These are phyloP conservation scores for Pseudopithomyces maydicus DNA, from an alignment of 2,329 filamentous ascomycete genomes.

Conservation along the genomic window DNA sequence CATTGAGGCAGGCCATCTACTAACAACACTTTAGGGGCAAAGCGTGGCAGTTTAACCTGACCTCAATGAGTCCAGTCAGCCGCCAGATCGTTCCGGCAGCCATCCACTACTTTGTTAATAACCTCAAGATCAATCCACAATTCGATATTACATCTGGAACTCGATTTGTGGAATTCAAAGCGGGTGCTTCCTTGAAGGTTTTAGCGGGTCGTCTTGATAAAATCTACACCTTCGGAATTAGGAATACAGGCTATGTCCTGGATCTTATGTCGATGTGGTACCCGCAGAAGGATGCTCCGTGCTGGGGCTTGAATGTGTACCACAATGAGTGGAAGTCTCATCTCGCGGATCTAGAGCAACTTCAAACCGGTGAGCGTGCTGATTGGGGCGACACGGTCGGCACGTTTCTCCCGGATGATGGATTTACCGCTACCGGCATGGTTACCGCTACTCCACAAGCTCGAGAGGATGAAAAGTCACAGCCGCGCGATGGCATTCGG, in stretches of 20 bases:
- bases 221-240: conserved; percentile 37
- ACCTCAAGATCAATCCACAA: conserved; percentile 20
- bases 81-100: conserved; percentile 25
- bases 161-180: conserved; percentile 26
- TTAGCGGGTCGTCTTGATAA: conserved; percentile 25
- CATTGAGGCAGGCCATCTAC: neutral
- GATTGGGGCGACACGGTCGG: conserved; percentile 26
- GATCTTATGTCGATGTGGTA: conserved; percentile 38
- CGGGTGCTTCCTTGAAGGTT: conserved; percentile 22
- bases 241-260: conserved; percentile 32
- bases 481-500: conserved; percentile 25
- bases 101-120: conserved; percentile 27
- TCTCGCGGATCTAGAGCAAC: conserved; percentile 31
- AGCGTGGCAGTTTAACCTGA: conserved; percentile 37
- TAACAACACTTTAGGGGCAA: conserved; percentile 23
- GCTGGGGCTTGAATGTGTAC: conserved; percentile 38
- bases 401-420: conserved; percentile 37
- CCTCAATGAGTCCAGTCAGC: conserved; percentile 27
- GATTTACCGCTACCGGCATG: conserved; percentile 13
- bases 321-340: conserved; percentile 36
- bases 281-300: conserved; percentile 19
- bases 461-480: neutral
- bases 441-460: conserved; percentile 1
- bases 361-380: conserved; percentile 27
- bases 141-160: conserved; percentile 18